Evolutionary conservation across 768 basidiomycete genomes (phyloP).

Genomic region (Pleurotus ostreatus): DNA sequence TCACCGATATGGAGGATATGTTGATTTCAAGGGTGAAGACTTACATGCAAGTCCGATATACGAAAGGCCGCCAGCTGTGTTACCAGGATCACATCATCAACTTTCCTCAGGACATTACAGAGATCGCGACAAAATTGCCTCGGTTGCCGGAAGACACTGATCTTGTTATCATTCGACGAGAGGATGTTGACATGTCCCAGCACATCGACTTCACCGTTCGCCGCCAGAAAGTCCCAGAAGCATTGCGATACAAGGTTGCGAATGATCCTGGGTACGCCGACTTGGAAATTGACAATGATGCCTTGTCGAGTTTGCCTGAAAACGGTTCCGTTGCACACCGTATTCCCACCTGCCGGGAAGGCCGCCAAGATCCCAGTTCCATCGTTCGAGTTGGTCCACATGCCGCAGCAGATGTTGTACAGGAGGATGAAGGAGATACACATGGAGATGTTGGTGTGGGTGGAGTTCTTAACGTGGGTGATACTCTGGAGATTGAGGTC

Average conservation of each 20-base stretch:
- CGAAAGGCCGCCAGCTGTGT: conserved; percentile 9
- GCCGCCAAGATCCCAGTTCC: too few relatives aligned
- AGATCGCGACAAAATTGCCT: conserved; percentile 11
- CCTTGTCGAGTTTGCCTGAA: not conserved
- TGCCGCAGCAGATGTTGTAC: too few relatives aligned
- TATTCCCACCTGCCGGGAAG: too few relatives aligned
- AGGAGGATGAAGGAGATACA: too few relatives aligned
- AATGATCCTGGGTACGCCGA: too few relatives aligned
- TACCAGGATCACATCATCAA: conserved; percentile 14
- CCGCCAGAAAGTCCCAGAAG: not conserved
- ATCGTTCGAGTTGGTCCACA: too few relatives aligned
- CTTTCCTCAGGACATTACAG: conserved; percentile 14
- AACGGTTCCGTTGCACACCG: too few relatives aligned
- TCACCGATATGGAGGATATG: conserved; percentile 16
- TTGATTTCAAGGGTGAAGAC: conserved; percentile 11
- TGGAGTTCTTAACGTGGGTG: too few relatives aligned
- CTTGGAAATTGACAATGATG: not conserved
- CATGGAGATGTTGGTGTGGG: too few relatives aligned
- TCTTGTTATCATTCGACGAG: conserved; percentile 13
- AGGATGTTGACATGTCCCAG: conserved; percentile 10
- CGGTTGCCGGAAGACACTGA: conserved; percentile 17
- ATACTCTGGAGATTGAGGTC: too few relatives aligned
- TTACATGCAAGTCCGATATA: conserved; percentile 8
- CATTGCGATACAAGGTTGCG: not conserved
- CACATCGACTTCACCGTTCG: conserved; percentile 13